Conservation (phyloP, 371 early-diverging fungal species). For the Mortierella sp. region DNA sequence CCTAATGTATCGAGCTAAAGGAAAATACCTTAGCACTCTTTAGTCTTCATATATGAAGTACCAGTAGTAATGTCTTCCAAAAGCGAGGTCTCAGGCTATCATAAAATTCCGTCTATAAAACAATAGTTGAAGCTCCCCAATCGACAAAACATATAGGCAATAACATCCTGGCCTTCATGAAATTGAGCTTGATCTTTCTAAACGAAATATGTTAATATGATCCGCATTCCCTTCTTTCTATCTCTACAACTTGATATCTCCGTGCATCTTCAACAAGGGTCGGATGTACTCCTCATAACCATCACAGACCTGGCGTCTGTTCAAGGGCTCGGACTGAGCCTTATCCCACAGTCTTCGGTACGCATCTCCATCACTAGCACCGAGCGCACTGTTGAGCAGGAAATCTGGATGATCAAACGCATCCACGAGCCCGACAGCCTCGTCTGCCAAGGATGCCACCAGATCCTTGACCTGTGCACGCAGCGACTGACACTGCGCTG, state of each 20-base stretch:
- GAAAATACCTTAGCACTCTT: too few species aligned
- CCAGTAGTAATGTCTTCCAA: too few species aligned
- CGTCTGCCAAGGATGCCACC: constrained; percentile 70
- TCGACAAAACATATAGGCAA: too few species aligned
- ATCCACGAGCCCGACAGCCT: constrained; percentile 81
- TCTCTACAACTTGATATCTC: constrained; percentile 1
- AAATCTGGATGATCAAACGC: constrained; percentile 84
- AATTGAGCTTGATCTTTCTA: too few species aligned
- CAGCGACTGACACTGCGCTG: constrained; percentile 65
- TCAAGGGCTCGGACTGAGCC: constrained; percentile 75
- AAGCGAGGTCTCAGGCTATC: too few species aligned
- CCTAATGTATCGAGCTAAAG: too few species aligned
- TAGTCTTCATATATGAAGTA: too few species aligned
- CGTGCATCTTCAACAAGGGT: neutral
- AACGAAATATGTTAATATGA: too few species aligned
- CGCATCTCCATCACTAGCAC: constrained; percentile 78
- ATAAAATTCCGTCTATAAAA: too few species aligned
- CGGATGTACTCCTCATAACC: constrained; percentile 66
- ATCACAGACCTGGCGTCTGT: constrained; percentile 63
- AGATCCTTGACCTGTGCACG: constrained; percentile 61
- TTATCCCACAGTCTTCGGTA: constrained; percentile 68
- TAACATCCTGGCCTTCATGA: too few species aligned
- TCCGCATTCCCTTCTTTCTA: too few species aligned
- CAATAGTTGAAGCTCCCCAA: too few species aligned
- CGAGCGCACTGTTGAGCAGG: constrained; percentile 81